Evolutionary conservation across 768 basidiomycete species (phyloP).

Genomic region (Serendipita sp.): DNA sequence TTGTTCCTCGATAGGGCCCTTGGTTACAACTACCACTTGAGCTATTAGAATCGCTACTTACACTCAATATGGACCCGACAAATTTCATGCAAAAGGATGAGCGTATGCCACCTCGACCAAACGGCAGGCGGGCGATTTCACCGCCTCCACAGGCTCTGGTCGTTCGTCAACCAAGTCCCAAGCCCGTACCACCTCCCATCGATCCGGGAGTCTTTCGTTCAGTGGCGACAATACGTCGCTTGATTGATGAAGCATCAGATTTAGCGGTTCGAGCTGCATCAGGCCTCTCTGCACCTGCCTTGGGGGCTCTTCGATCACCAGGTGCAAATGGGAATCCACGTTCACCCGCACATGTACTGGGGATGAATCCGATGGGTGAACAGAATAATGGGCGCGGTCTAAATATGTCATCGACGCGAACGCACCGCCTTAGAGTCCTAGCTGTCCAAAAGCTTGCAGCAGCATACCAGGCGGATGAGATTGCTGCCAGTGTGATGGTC

Average conservation of each 20-base stretch:
- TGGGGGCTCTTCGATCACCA: constrained; percentile 40
- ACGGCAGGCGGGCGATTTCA: constrained; percentile 17
- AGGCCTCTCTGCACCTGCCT: constrained; percentile 57
- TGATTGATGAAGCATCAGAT: constrained; percentile 82
- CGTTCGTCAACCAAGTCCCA: constrained; percentile 36
- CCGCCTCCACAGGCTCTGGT: constrained; percentile 20
- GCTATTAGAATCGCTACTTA: constrained; percentile 63
- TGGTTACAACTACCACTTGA: constrained; percentile 84
- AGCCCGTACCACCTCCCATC: constrained; percentile 67
- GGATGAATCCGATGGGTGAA: constrained; percentile 41
- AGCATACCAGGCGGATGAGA: constrained; percentile 77
- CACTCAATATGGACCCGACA: constrained; percentile 60
- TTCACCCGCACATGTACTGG: constrained; percentile 45
- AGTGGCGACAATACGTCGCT: constrained; percentile 53
- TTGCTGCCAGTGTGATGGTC: constrained; percentile 84
- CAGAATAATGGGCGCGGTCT: constrained; percentile 43
- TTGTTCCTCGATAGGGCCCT: constrained; percentile 41
- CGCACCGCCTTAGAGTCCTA: constrained; percentile 61
- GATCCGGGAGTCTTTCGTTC: constrained; percentile 77
- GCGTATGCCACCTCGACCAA: constrained; percentile 26
- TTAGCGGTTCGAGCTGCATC: constrained; percentile 77
- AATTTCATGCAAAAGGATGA: constrained; percentile 31
- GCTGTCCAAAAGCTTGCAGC: constrained; percentile 77
- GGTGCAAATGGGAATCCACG: constrained; percentile 31
- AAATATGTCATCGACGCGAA: constrained; percentile 69